These are phyloP conservation scores for Myxozyma vanderwaltii DNA, from an alignment of 805 yeast genomes.

Conservation along the genomic window DNA sequence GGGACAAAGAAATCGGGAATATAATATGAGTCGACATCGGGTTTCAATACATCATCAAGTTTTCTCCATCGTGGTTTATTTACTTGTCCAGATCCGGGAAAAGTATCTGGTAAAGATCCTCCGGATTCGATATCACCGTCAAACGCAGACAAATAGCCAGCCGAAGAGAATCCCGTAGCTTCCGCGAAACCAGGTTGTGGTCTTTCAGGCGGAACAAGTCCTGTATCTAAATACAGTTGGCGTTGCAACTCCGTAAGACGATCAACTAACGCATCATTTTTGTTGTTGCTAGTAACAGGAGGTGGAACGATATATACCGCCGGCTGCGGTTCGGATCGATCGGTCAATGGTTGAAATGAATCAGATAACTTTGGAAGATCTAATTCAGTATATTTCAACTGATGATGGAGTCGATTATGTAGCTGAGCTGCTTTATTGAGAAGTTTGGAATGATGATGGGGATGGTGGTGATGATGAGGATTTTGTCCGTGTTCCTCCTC, in stretches of 20 bases:
- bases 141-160: neutral
- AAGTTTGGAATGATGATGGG: neutral
- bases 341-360: neutral
- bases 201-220: neutral
- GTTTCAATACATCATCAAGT: neutral
- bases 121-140: neutral
- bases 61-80: neutral
- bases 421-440: neutral
- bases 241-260: neutral
- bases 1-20: conserved; percentile 11
- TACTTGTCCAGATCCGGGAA: neutral
- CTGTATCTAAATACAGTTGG: neutral
- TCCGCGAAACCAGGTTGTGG: conserved; percentile 7
- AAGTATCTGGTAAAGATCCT: neutral
- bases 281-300: neutral
- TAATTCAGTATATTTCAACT: neutral
- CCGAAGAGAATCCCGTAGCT: neutral
- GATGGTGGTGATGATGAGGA: neutral
- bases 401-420: neutral
- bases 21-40: conserved; percentile 16
- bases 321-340: neutral
- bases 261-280: too few species aligned
- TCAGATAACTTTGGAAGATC: neutral
- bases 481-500: neutral
- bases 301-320: conserved; percentile 10